Conservation (phyloP, 1,284 basidiomycete species). For the Malassezia cuniculi region DNA sequence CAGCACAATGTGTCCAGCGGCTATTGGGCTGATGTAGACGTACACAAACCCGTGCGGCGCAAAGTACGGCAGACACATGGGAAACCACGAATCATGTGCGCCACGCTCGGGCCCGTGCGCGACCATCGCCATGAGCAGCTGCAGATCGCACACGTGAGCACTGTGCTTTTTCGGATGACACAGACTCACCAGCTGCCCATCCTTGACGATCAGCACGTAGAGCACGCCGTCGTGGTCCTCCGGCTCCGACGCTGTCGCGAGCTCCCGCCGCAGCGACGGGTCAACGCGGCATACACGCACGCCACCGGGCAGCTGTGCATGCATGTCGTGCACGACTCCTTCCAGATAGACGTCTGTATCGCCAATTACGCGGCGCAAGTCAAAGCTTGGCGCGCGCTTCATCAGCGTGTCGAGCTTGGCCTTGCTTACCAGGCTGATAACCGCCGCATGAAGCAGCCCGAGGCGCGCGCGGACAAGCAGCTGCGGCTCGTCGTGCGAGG, state of each 20-base stretch:
- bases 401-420: constrained; percentile 74
- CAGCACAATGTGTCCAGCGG: constrained; percentile 25
- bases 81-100: constrained; percentile 77
- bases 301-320: constrained; percentile 48
- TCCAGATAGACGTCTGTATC: constrained; percentile 50
- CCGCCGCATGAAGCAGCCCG: constrained; percentile 84
- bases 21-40: constrained; percentile 69
- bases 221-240: constrained; percentile 61
- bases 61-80: constrained; percentile 88
- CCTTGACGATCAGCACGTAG: constrained; percentile 71
- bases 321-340: constrained; percentile 21
- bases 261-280: constrained; percentile 48
- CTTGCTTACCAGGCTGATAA: constrained; percentile 74
- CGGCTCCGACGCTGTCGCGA: constrained; percentile 31
- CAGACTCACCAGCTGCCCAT: constrained; percentile 69
- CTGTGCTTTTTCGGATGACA: constrained; percentile 81
- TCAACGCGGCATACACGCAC: constrained; percentile 70
- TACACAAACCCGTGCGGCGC: constrained; percentile 82
- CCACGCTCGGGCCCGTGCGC: constrained; percentile 48
- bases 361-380: constrained; percentile 67
- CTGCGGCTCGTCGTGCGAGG: constrained; percentile 83
- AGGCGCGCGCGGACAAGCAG: constrained; percentile 77
- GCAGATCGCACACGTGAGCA: constrained; percentile 60
- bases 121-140: constrained; percentile 48
- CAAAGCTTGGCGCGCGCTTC: constrained; percentile 75